These are phyloP conservation scores for Allium sativum DNA, from an alignment of 106 monocot genomes.

Conservation along the genomic window DNA sequence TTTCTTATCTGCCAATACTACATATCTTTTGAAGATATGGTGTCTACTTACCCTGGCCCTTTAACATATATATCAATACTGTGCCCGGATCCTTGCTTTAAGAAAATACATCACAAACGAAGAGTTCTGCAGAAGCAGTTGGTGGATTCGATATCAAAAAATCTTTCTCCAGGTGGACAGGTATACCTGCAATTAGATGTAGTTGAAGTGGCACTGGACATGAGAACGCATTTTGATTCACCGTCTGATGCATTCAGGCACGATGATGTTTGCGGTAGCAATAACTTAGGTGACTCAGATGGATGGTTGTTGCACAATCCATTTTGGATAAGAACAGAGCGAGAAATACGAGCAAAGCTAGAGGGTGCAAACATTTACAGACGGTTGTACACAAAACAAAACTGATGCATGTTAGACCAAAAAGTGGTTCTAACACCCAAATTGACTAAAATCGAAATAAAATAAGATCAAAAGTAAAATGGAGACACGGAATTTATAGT, in stretches of 20 bases:
- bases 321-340: conserved; percentile 82
- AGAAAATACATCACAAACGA: conserved; percentile 84
- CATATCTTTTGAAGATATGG: conserved; percentile 63
- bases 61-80: conserved; percentile 69
- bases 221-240: conserved; percentile 72
- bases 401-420: too few species aligned
- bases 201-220: conserved; percentile 61
- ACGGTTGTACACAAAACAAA: conserved; percentile 54
- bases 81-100: conserved; percentile 94
- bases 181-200: conserved; percentile 90
- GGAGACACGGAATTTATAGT: too few species aligned
- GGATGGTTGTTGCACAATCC: conserved; percentile 80
- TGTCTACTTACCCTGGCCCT: conserved; percentile 73
- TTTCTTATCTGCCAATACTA: conserved; percentile 87
- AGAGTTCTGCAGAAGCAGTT: conserved; percentile 64
- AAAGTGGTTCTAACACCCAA: too few species aligned
- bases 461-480: too few species aligned
- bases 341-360: conserved; percentile 87
- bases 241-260: conserved; percentile 46
- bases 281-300: conserved; percentile 32
- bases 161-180: conserved; percentile 52
- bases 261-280: conserved; percentile 22
- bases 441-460: too few species aligned
- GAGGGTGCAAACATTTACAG: conserved; percentile 81
- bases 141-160: conserved; percentile 62